These are phyloP conservation scores for Pezizomycotina sp. DNA, from an alignment of 2,329 filamentous ascomycete species.

Conservation along the genomic window DNA sequence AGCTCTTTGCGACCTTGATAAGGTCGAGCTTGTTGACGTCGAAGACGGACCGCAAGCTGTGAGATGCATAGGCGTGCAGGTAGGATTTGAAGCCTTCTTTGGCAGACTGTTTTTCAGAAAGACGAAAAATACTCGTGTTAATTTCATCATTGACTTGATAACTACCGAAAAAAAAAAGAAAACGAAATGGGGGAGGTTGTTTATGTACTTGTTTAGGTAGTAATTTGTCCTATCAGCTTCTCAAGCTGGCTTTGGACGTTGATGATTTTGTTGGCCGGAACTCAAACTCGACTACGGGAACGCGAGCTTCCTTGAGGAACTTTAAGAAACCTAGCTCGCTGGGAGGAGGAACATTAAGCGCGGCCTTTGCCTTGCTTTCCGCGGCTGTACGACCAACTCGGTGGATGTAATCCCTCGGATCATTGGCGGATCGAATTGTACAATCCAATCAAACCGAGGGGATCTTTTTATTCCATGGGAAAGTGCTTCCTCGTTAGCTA, in stretches of 20 bases:
- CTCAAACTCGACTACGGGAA: slow-evolving; percentile 91
- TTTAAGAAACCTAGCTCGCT: slow-evolving; percentile 82
- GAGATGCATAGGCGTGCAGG: slow-evolving; percentile 84
- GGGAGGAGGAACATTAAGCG: slow-evolving; percentile 88
- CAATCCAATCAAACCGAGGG: slow-evolving; percentile 90
- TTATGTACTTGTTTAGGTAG: slow-evolving; percentile 63
- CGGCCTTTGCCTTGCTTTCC: slow-evolving; percentile 39
- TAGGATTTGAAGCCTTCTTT: slow-evolving; percentile 58
- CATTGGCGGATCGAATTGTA: slow-evolving; percentile 89
- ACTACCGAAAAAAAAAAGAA: slow-evolving; percentile 6
- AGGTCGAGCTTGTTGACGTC: slow-evolving; percentile 69
- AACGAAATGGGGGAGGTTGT: slow-evolving; percentile 1
- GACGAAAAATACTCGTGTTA: slow-evolving; percentile 31
- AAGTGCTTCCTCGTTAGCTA: too few relatives aligned
- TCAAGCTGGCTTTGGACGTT: slow-evolving; percentile 84
- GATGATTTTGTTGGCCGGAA: slow-evolving; percentile 78
- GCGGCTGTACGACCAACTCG: slow-evolving; percentile 88
- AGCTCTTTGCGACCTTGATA: slow-evolving; percentile 68
- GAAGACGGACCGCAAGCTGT: slow-evolving; percentile 66
- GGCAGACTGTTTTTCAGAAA: slow-evolving; percentile 9
- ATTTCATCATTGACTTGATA: slow-evolving; percentile 20
- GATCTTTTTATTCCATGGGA: slow-evolving; percentile 43
- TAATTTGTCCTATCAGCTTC: slow-evolving; percentile 92
- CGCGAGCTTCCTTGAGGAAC: slow-evolving; percentile 76
- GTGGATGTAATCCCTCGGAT: slow-evolving; percentile 83